These are phyloP conservation scores for Diaporthe ilicicola DNA, from an alignment of 2,329 filamentous ascomycete genomes.

Conservation along the genomic window DNA sequence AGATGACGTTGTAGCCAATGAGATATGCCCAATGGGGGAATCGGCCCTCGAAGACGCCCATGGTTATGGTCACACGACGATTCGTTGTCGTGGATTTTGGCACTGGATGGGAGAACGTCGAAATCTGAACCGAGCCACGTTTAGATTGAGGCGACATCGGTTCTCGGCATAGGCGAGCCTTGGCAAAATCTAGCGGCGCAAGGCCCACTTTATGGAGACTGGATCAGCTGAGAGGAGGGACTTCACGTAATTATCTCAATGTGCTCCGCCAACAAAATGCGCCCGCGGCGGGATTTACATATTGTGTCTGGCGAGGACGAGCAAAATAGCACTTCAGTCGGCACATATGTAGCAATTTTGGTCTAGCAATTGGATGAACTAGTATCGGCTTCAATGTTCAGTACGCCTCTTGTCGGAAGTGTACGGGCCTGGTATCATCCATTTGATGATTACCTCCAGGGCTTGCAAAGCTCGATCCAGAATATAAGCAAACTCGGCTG, in stretches of 20 bases:
- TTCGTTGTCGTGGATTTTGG: background rate
- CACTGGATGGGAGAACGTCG: background rate
- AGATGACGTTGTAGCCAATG: conserved; percentile 31
- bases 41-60: conserved; percentile 31
- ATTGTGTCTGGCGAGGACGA: too few relatives aligned
- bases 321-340: too few relatives aligned
- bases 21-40: conserved; percentile 34
- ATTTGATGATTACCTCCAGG: background rate
- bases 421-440: background rate
- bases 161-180: conserved; percentile 5
- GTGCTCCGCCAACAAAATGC: too few relatives aligned
- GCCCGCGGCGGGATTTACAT: too few relatives aligned
- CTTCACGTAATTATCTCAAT: too few relatives aligned
- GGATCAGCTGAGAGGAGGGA: too few relatives aligned
- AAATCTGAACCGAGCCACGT: background rate
- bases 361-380: background rate
- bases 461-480: background rate
- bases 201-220: background rate
- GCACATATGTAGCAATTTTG: too few relatives aligned
- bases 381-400: too few relatives aligned
- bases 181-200: background rate
- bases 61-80: background rate
- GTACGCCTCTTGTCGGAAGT: too few relatives aligned
- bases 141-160: conserved; percentile 3
- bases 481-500: background rate